These are phyloP conservation scores for Phytophthora citrophthora DNA, from an alignment of 352 stramenopile genomes.

Conservation along the genomic window DNA sequence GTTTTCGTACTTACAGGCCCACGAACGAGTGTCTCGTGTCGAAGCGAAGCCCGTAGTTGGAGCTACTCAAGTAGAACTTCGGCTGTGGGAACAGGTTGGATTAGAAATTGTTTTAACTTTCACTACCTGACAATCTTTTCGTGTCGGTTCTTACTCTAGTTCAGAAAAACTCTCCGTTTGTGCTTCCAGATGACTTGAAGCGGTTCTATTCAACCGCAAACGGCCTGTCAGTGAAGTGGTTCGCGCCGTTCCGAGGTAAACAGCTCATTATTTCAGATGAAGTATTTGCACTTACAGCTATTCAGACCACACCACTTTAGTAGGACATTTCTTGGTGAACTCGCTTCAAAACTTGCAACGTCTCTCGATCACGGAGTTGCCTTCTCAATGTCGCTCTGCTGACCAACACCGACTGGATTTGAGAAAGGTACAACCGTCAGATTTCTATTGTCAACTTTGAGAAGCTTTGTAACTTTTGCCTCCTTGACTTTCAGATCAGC, in stretches of 20 bases:
- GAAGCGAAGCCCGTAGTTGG: constrained; percentile 63
- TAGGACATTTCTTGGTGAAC: constrained; percentile 73
- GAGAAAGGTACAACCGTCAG: constrained; percentile 17
- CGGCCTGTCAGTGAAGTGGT: constrained; percentile 79
- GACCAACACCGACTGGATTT: constrained; percentile 49
- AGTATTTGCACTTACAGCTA: no score
- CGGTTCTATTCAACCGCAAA: constrained; percentile 76
- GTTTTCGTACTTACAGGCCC: constrained; percentile 72
- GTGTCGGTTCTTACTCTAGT: neutral
- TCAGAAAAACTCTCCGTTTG: constrained; percentile 64
- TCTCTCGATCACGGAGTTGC: constrained; percentile 45
- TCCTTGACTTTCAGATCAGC: constrained; percentile 6
- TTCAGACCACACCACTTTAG: constrained; percentile 49
- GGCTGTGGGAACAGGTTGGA: constrained; percentile 71
- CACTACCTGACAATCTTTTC: no score
- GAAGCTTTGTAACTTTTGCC: neutral
- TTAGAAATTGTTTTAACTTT: neutral
- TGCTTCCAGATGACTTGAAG: constrained; percentile 69
- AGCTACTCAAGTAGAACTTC: constrained; percentile 54
- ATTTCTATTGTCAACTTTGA: neutral
- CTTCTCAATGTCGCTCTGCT: constrained; percentile 36
- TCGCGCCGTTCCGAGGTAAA: constrained; percentile 53
- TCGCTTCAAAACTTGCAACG: constrained; percentile 66
- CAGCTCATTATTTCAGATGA: no score
- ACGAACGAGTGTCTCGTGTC: constrained; percentile 57